These are phyloP conservation scores for Microdochium nivale DNA, from an alignment of 2,329 filamentous ascomycete species.

Conservation along the genomic window DNA sequence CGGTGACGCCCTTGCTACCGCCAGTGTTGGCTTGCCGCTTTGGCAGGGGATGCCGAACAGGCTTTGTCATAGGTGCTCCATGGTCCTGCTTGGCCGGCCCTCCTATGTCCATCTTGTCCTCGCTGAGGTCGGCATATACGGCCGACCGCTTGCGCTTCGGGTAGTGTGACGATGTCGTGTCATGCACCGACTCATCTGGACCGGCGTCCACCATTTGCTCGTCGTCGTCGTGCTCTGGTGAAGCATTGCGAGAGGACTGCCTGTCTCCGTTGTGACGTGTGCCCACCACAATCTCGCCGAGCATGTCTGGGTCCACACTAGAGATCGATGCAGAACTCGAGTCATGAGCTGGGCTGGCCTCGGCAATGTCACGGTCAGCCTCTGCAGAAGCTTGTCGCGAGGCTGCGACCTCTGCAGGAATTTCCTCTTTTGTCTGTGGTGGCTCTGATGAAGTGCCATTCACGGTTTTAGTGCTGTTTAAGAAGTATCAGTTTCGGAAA, in stretches of 20 bases:
- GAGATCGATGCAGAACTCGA: slow-evolving; percentile 25
- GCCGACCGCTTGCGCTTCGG: slow-evolving; percentile 49
- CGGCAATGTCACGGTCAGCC: slow-evolving; percentile 21
- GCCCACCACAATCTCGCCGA: slow-evolving; percentile 44
- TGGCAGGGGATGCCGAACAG: slow-evolving; percentile 11
- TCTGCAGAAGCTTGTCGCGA: not conserved
- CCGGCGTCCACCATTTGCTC: slow-evolving; percentile 32
- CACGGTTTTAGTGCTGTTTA: not conserved
- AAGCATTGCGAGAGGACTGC: slow-evolving; percentile 21
- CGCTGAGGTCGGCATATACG: slow-evolving; percentile 38
- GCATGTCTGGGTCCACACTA: slow-evolving; percentile 27
- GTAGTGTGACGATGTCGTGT: slow-evolving; percentile 24
- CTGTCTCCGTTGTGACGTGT: slow-evolving; percentile 30
- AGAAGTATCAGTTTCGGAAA: not conserved
- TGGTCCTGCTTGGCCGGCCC: slow-evolving; percentile 20
- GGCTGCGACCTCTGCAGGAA: not conserved
- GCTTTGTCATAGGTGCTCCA: slow-evolving; percentile 12
- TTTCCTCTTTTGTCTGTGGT: not conserved
- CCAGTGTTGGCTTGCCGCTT: slow-evolving; percentile 18
- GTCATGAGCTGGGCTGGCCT: slow-evolving; percentile 35
- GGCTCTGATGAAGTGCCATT: not conserved
- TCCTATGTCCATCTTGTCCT: slow-evolving; percentile 35
- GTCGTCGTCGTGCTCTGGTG: slow-evolving; percentile 35
- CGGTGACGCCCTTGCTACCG: slow-evolving; percentile 34
- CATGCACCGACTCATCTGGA: slow-evolving; percentile 21